phyloP scores from a whole-genome alignment of 192 early-diverging fungal genomes.

The Backusella westeae region DNA sequence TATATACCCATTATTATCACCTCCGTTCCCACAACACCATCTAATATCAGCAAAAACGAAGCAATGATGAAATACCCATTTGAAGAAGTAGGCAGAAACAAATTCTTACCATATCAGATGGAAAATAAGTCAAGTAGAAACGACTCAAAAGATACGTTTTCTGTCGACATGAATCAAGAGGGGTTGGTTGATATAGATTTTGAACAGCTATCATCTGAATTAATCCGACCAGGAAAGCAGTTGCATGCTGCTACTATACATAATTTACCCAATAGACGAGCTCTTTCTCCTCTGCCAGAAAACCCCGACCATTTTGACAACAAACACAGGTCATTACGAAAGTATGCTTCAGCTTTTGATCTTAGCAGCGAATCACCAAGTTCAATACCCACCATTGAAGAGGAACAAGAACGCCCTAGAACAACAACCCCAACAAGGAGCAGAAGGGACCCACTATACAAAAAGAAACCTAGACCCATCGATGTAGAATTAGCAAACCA shows the following conservation, averaged over 20 bases:
- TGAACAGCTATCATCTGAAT: not conserved
- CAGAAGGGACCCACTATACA: not conserved
- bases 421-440: conserved; percentile 15
- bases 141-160: not conserved
- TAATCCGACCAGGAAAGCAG: not conserved
- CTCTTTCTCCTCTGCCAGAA: not conserved
- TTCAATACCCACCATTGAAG: not conserved
- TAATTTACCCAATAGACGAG: not conserved
- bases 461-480: conserved; percentile 12
- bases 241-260: not conserved
- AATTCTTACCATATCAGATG: not conserved
- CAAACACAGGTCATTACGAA: not conserved
- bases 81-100: not conserved
- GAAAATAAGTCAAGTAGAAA: not conserved
- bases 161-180: not conserved
- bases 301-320: not conserved
- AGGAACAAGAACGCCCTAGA: conserved; percentile 1
- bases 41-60: not conserved
- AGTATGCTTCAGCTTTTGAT: conserved; percentile 29
- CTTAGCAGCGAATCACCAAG: conserved; percentile 14
- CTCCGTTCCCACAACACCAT: conserved; percentile 11
- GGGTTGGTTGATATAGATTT: not conserved
- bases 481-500: conserved; percentile 26
- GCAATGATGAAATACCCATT: conserved; percentile 5
- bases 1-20: conserved; percentile 31